A percentile compares a stretch with the other conserved stretches of the same genome.
Evolutionary conservation across 1,284 basidiomycete species (phyloP).

Genomic region (Amylostereum areolatum): DNA sequence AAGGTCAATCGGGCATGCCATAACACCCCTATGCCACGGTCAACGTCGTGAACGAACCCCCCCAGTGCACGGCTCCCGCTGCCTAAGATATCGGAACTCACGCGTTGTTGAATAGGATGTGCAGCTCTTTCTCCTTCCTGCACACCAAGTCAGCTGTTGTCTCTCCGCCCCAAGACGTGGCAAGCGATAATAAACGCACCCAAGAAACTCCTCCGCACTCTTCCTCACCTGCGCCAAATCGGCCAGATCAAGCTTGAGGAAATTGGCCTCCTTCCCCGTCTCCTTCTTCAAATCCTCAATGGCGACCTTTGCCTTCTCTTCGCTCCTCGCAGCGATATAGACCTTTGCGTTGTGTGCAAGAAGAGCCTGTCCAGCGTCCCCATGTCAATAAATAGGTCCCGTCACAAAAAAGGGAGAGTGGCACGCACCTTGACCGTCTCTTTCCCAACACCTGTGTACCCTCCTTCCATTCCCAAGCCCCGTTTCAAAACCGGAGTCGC

Average conservation of each 20-base stretch:
- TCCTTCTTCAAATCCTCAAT: constrained; percentile 33
- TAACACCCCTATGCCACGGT: constrained; percentile 35
- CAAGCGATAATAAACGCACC: constrained; percentile 16
- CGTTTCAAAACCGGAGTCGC: not conserved
- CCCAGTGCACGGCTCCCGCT: too few relatives aligned
- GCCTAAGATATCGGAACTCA: constrained; percentile 13
- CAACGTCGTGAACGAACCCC: not conserved
- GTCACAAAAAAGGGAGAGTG: not conserved
- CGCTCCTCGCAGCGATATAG: constrained; percentile 1
- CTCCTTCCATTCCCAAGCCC: constrained; percentile 8
- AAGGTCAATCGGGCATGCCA: constrained; percentile 30
- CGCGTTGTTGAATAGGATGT: constrained; percentile 32
- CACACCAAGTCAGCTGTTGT: not conserved
- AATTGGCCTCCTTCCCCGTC: constrained; percentile 31
- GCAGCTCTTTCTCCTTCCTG: constrained; percentile 29
- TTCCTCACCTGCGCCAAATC: constrained; percentile 36
- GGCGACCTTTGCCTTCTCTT: constrained; percentile 22
- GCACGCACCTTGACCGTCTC: constrained; percentile 6
- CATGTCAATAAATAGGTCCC: not conserved
- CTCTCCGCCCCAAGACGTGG: not conserved
- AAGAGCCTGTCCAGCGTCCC: not conserved
- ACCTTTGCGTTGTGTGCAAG: constrained; percentile 3
- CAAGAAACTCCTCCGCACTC: constrained; percentile 32
- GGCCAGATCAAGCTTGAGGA: constrained; percentile 43
- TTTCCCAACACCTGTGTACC: constrained; percentile 21